A percentile compares a stretch with the other conserved stretches of the same genome.
Evolutionary conservation across 441 rosid species (phyloP).

Genomic region (Gossypium davidsonii): DNA sequence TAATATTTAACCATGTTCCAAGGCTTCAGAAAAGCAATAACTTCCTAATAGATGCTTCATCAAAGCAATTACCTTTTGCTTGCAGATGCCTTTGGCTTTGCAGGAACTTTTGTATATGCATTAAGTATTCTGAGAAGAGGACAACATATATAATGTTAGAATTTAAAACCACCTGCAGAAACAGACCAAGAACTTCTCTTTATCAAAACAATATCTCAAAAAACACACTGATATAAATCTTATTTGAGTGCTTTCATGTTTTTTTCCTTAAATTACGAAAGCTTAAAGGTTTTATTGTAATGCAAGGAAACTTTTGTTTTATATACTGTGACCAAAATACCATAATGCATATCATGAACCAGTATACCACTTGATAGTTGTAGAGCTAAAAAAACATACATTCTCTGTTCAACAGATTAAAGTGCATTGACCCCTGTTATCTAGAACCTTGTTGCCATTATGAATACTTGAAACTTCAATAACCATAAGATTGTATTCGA

Average conservation of each 20-base stretch:
- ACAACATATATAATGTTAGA: neutral
- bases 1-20: neutral
- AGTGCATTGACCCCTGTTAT: neutral
- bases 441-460: neutral
- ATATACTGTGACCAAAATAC: neutral
- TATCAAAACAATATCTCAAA: neutral
- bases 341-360: neutral
- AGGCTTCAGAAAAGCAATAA: neutral
- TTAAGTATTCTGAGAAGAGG: conserved; percentile 47
- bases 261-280: neutral
- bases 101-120: conserved; percentile 60
- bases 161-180: neutral
- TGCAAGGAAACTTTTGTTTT: neutral
- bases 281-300: neutral
- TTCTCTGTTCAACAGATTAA: neutral
- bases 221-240: neutral
- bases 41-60: neutral
- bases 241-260: neutral
- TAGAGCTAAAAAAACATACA: neutral
- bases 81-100: conserved; percentile 43
- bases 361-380: neutral
- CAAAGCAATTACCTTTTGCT: conserved; percentile 43
- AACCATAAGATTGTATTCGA: neutral
- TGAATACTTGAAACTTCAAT: neutral
- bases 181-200: neutral